Evolutionary conservation across 2,329 filamentous ascomycete genomes (phyloP), one percentile per base, ranked within the genome.

Genomic region (Geoglossum cookeanum): DNA sequence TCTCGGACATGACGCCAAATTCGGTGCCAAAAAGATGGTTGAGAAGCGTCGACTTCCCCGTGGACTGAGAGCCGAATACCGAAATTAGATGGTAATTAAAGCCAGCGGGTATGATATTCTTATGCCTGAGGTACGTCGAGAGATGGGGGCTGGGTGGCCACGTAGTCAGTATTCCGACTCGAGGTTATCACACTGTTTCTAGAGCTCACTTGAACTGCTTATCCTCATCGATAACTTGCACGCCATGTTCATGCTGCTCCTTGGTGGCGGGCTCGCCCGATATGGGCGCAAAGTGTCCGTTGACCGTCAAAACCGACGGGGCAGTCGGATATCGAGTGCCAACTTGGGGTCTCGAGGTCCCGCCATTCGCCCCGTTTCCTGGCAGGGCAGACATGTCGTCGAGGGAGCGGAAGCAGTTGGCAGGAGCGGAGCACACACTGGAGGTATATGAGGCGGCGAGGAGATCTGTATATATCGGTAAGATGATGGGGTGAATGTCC

Each of bases 51-150:
- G 92, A 97, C 74, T 98, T 98, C 64, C 92, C 92, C 39, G 92
- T 98, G 27, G 92, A 97, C 75, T 98, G 92, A 58, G 91, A 97
- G 48, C 92, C 92, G 70, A 98, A 98, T 66, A 98, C 92, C 66
- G 91, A 96, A 68, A 98, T 96, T 67, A 98, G 81, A 72, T 98
- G 92, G 74, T 98, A 98, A 74, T 97, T 95, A 80, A 98, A 98
- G 67, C 92, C 92, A 61, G 90, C 83, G 60, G 87, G 82, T 63
- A 88, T 85, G 64, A 95, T 82, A 66, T 85, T 78, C 68, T 89
- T 87, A 62, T 82, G 74, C 63, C 80, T 78, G 63, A 98, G 81
- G 70, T 98, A 98, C 59, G 82, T 80, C 65, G 83, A 84, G 65
- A 98, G 75, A 65, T 87, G 80, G 58, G 80, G 72, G 32, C 56